Percentiles rank a stretch among this genome's conserved stretches.
Conservation (phyloP, 352 stramenopile species). For the Globisporangium barbulae region DNA sequence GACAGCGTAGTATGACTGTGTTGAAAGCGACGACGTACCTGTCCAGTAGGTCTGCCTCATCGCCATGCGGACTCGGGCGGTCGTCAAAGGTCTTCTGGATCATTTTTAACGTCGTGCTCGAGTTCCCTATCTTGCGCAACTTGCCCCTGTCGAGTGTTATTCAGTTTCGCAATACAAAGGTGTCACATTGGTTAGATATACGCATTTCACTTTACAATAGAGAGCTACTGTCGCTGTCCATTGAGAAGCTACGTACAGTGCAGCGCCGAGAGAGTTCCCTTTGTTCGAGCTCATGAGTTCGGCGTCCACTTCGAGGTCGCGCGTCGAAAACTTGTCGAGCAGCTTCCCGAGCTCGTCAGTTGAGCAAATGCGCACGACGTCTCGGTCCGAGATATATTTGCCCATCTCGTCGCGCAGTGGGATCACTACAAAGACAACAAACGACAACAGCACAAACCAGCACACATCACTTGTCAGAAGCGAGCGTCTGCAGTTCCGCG, state of each 20-base stretch:
- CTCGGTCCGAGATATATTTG: slow-evolving; percentile 57
- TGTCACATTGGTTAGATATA: neutral
- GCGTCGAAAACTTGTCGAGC: slow-evolving; percentile 62
- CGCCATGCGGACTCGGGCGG: slow-evolving; percentile 33
- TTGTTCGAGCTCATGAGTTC: slow-evolving; percentile 64
- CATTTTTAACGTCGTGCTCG: slow-evolving; percentile 67
- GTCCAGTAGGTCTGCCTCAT: slow-evolving; percentile 47
- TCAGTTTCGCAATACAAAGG: neutral
- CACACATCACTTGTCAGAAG: neutral
- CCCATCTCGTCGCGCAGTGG: slow-evolving; percentile 50
- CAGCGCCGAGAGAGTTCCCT: slow-evolving; percentile 43
- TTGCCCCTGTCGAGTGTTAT: slow-evolving; percentile 38
- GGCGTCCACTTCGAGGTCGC: slow-evolving; percentile 51
- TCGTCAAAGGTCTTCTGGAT: slow-evolving; percentile 74
- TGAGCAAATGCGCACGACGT: slow-evolving; percentile 73
- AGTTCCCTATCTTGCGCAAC: slow-evolving; percentile 59
- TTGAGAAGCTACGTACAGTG: slow-evolving; percentile 35
- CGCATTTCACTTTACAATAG: neutral
- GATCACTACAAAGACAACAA: slow-evolving; percentile 30
- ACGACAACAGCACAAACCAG: neutral
- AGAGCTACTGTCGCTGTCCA: neutral
- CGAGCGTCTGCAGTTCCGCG: neutral
- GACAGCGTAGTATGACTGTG: neutral
- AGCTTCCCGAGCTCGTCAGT: slow-evolving; percentile 52
- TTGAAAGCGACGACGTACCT: slow-evolving; percentile 14